Evolutionary conservation across 176 grass and related monocot species (phyloP).

Genomic region (sorghum (Sorghum bicolor)): DNA sequence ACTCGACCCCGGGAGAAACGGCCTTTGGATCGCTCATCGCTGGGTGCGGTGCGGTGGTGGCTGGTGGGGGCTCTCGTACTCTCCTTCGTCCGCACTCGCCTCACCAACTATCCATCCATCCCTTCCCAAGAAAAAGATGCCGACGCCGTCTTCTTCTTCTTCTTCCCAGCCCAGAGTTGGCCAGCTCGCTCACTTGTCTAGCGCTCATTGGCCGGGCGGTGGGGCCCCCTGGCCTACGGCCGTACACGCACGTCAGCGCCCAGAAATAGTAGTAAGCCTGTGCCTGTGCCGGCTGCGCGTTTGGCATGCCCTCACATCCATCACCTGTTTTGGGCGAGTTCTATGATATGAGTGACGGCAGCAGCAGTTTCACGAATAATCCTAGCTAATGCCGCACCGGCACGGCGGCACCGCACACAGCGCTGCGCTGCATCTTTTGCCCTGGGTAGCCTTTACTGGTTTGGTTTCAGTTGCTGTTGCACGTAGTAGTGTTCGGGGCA

Average conservation of each 20-base stretch:
- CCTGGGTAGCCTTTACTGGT: too few relatives aligned
- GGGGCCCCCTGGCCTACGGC: background rate
- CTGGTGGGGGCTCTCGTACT: too few relatives aligned
- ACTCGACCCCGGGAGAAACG: too few relatives aligned
- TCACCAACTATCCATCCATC: too few relatives aligned
- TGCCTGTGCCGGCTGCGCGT: background rate
- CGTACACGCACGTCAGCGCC: background rate
- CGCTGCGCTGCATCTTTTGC: background rate
- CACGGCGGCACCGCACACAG: background rate
- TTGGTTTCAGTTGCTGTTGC: background rate
- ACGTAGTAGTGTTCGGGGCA: slow-evolving; percentile 20
- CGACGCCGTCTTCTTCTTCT: too few relatives aligned
- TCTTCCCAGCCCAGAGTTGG: too few relatives aligned
- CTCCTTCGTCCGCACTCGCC: too few relatives aligned
- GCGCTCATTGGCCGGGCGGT: background rate
- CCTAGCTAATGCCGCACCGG: too few relatives aligned
- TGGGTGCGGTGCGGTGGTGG: too few relatives aligned
- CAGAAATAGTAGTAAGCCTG: background rate
- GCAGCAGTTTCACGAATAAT: too few relatives aligned
- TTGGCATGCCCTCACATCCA: background rate
- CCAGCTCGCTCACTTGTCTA: background rate
- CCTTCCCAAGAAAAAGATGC: too few relatives aligned
- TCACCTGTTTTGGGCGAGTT: background rate
- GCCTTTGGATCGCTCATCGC: too few relatives aligned
- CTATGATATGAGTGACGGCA: background rate